Base-by-base conservation (phyloP, 805 yeast genomes). In the Saccharomyces paradoxus region DNA sequence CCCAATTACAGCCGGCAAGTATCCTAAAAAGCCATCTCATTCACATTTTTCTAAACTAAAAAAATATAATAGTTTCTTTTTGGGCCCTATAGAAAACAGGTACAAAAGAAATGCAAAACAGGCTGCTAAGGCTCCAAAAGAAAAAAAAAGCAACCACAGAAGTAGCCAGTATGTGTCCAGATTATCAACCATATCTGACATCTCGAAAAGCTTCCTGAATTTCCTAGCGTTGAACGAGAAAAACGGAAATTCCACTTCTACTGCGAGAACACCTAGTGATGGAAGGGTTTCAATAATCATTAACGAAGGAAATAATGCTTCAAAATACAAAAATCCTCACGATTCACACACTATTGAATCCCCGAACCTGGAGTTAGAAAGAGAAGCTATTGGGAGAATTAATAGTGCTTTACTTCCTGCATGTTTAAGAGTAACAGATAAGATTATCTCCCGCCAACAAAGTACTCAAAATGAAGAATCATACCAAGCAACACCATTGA, bases 341-440 rank as follows among this genome's bases (percentile, higher is more conserved):
- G 31, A 41, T 24, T 29, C 31, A 7, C 22, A 46, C 26, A 12
- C 46, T 41, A 14, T 48, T 31, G 17, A 7, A 17, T 48, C 57
- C 10, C 62, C 61, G 9, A 58, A 60, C 32, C 48, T 67, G 41
- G 59, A 61, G 41, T 47, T 60, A 37, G 70, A 67, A 55, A 66
- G 60, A 52, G 54, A 59, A 46, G 71, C 71, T 2, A 56, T 68
- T 24, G 65, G 57, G 28, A 62, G 71, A 46, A 65, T 66, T 17
- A 64, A 69, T 50, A 65, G 64, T 54, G 64, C 67, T 1, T 55
- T 70, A 31, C 49, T 70, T 29, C 74, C 73, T 4, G 67, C 72
- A 24, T 56, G 64, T 50, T 51, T 63, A 46, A 53, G 54, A 28
- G 41, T 53, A 14, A 53, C 52, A 37, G 58, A 52, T 21, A 51